These are phyloP conservation scores for Gynostemma pentaphyllum DNA, from an alignment of 306 rosid genomes.

Conservation along the genomic window DNA sequence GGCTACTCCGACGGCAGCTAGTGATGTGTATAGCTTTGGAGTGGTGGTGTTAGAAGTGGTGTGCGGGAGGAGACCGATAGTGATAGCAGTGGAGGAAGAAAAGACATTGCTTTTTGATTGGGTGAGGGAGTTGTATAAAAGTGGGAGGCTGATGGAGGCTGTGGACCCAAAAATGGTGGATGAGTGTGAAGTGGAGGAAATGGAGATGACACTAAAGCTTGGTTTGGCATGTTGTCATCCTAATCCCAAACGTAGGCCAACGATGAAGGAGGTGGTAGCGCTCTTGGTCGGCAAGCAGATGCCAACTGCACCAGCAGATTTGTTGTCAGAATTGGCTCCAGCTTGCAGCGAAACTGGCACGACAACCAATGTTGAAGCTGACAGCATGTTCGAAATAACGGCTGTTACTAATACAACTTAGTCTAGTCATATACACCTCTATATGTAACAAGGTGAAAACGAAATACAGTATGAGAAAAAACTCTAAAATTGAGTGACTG, in stretches of 20 bases:
- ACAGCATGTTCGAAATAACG: no score
- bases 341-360: no score
- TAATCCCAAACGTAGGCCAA: conserved; percentile 61
- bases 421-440: no score
- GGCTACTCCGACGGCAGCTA: conserved; percentile 61
- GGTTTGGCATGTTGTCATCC: conserved; percentile 91
- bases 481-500: no score
- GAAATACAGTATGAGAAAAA: no score
- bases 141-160: conserved; percentile 35
- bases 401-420: no score
- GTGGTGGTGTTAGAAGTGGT: conserved; percentile 86
- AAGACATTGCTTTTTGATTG: conserved; percentile 63
- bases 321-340: conserved; percentile 41
- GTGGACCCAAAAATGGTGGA: conserved; percentile 47
- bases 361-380: no score
- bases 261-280: conserved; percentile 65
- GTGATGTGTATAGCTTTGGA: conserved; percentile 77
- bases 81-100: conserved; percentile 42
- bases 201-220: conserved; percentile 68
- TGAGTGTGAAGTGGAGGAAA: conserved; percentile 39
- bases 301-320: conserved; percentile 26
- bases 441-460: no score
- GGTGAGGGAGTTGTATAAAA: conserved; percentile 56
- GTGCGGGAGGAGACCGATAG: conserved; percentile 74
- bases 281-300: conserved; percentile 39